Evolutionary conservation across 1,284 basidiomycete species (phyloP), one percentile per base, ranked within the genome.

Genomic region (Leccinum fallax): DNA sequence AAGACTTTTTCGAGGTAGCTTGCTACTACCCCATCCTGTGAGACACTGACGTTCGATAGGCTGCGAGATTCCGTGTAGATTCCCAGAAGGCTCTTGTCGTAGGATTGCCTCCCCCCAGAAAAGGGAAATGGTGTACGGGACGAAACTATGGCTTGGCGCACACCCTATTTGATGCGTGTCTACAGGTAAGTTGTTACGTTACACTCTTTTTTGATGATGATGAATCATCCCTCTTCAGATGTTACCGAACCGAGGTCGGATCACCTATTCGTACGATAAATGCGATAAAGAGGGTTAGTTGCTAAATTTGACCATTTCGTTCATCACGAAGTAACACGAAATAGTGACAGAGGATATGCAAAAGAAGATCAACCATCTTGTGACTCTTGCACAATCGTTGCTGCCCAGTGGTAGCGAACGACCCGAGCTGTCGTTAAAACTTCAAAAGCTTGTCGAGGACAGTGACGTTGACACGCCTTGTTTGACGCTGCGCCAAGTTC

Each of bases 1-100:
- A 85, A 66, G 81, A 85, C 63, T 84, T 84, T 59, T 74, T 85
- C 9, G 83, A 81, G 69, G 83, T 83, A 59, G 5, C 24, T 16
- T 19, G 16, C 53, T 24, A 54, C 56, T 30, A 28, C 19, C 19
- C n/a, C 16, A 54, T n/a, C 24, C 16, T 48, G 9, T 19, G 3
- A 48, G 28, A 53, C 4, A 48, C 49, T 65, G 9, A 61, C 4
- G 1, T 13, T 13, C 38, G 28, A 30, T 3, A 85, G 83, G 72
- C 75, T 55, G 77, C 84, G 3, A 78, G 74, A 19, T 81, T 78
- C 59, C 72, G 80, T 21, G 74, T 85, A 6, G 79, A 81, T 61
- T 77, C 69, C 2, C 75, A 77, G n/a, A 76, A 77, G 30, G 78
- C 77, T 6, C 71, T 84, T 9, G 73, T 85, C 16, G 76, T 85